phyloP scores from a whole-genome alignment of 371 early-diverging fungal genomes.

The Rhizopus stolonifer region DNA sequence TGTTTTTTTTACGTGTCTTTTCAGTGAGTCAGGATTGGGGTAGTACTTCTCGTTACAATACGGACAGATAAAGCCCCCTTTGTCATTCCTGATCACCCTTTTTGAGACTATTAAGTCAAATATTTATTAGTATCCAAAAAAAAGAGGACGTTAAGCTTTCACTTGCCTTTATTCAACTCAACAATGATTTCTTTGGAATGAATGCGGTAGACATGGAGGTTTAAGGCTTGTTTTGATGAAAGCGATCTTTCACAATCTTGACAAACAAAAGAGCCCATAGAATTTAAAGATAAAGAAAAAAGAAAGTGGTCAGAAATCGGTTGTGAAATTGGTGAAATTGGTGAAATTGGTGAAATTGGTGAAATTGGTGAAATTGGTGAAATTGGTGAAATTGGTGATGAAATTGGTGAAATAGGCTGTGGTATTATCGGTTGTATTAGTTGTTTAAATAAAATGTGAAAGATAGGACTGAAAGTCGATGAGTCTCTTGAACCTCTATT shows the following conservation, averaged over 20 bases:
- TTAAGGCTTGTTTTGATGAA: neutral
- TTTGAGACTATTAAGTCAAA: constrained; percentile 6
- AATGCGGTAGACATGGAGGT: neutral
- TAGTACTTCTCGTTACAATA: neutral
- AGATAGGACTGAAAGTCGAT: no score
- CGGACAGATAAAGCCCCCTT: constrained; percentile 1
- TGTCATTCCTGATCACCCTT: neutral
- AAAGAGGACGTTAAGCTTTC: constrained; percentile 3
- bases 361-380: no score
- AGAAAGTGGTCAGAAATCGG: neutral
- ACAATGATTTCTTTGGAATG: neutral
- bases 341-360: no score
- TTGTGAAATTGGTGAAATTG: no score
- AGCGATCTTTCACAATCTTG: neutral
- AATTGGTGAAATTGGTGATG: no score
- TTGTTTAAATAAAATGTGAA: no score
- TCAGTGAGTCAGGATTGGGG: constrained; percentile 1
- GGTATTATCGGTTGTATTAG: no score
- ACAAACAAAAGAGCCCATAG: neutral
- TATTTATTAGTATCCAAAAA: neutral
- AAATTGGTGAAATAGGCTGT: no score
- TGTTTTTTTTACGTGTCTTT: constrained; percentile 3
- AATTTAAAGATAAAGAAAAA: neutral
- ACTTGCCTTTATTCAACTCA: constrained; percentile 2
- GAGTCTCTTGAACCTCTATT: no score